A percentile compares a stretch with the other conserved stretches of the same genome.
Conservation (phyloP, 106 monocot genomes). For the Vanilla planifolia region DNA sequence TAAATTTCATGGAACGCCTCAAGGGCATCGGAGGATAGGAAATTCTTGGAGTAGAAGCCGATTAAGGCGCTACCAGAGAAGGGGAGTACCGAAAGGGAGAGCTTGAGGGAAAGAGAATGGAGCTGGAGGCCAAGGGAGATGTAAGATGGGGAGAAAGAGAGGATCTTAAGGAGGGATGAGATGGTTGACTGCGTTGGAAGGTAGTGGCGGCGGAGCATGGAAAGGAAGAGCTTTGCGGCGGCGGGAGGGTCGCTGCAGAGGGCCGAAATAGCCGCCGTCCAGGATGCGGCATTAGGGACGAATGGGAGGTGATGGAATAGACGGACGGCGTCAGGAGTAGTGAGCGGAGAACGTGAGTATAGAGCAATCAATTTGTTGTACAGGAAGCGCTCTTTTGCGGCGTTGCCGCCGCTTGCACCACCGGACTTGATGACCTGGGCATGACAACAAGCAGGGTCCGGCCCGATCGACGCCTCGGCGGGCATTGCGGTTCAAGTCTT, state of each 20-base stretch:
- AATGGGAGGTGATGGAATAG: slow-evolving; percentile 43
- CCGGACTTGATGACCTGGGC: slow-evolving; percentile 24
- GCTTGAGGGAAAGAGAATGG: slow-evolving; percentile 43
- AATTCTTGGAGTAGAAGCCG: slow-evolving; percentile 20
- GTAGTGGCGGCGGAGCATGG: slow-evolving; percentile 21
- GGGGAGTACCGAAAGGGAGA: slow-evolving; percentile 28
- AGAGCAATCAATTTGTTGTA: slow-evolving; percentile 40
- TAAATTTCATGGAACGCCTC: slow-evolving; percentile 57
- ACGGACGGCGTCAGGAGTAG: slow-evolving; percentile 11
- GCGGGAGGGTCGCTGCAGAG: slow-evolving; percentile 9
- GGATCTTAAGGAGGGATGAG: slow-evolving; percentile 36
- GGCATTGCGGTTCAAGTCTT: not conserved
- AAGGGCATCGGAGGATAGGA: slow-evolving; percentile 18
- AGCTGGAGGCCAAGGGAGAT: slow-evolving; percentile 19
- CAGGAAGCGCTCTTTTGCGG: slow-evolving; percentile 11
- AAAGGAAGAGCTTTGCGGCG: slow-evolving; percentile 17
- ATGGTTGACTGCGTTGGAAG: slow-evolving; percentile 38
- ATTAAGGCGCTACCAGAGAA: slow-evolving; percentile 43
- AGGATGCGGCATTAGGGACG: slow-evolving; percentile 27
- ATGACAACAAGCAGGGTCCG: slow-evolving; percentile 14
- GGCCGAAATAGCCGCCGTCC: slow-evolving; percentile 37
- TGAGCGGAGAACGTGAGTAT: slow-evolving; percentile 21
- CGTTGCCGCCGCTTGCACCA: not conserved
- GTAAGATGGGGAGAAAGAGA: slow-evolving; percentile 6
- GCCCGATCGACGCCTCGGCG: too few species aligned